Percentiles rank a stretch among this genome's conserved stretches.
Conservation (phyloP, 2,329 filamentous ascomycete genomes). For the Claviceps sp. region DNA sequence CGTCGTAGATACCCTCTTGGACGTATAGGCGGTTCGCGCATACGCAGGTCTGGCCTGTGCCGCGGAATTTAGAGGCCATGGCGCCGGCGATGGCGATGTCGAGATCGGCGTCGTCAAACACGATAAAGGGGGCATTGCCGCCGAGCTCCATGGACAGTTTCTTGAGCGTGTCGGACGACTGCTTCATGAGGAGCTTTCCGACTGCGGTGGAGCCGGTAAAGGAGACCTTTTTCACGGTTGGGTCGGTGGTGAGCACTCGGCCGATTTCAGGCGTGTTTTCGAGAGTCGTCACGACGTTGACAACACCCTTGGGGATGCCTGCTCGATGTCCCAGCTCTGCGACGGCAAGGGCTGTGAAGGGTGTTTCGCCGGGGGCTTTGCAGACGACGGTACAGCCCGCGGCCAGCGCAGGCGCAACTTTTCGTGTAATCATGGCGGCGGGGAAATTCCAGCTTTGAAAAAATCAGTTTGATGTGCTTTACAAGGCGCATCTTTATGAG, state of each 20-base stretch:
- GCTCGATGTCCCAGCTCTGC: constrained; percentile 78
- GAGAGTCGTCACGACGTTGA: constrained; percentile 75
- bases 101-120: constrained; percentile 89
- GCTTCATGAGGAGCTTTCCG: constrained; percentile 73
- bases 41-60: constrained; percentile 90
- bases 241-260: constrained; percentile 55
- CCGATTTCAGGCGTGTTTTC: constrained; percentile 73
- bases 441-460: constrained; percentile 67
- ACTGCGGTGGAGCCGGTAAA: constrained; percentile 74
- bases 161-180: constrained; percentile 75
- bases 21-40: constrained; percentile 77
- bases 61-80: constrained; percentile 81
- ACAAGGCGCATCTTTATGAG: no score
- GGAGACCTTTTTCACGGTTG: constrained; percentile 74
- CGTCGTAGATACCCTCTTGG: constrained; percentile 64
- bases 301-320: constrained; percentile 77
- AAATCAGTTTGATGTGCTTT: neutral
- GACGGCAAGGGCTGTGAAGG: constrained; percentile 77
- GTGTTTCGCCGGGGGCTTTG: constrained; percentile 86
- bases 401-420: constrained; percentile 63
- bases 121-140: constrained; percentile 90
- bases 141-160: constrained; percentile 77
- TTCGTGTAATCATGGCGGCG: constrained; percentile 61
- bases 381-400: constrained; percentile 92
- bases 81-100: constrained; percentile 74